A percentile compares a stretch with the other conserved stretches of the same genome.
phyloP scores from a whole-genome alignment of 805 yeast species.

The Metschnikowia lunata region DNA sequence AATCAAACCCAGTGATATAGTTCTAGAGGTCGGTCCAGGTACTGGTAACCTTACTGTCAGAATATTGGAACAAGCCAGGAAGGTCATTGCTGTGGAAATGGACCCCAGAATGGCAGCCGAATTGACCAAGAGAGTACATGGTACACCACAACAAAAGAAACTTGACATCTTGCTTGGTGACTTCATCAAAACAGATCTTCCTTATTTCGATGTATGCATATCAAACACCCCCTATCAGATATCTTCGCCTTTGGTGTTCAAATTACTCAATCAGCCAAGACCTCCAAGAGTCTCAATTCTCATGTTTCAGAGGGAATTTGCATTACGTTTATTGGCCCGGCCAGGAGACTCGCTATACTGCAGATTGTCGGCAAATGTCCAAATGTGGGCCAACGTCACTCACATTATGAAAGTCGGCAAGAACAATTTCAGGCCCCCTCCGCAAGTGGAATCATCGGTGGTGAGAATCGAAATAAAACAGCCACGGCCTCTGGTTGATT shows the following conservation, averaged over 20 bases:
- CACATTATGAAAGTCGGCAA: slow-evolving; percentile 98
- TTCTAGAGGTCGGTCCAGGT: slow-evolving; percentile 98
- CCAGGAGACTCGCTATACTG: slow-evolving; percentile 96
- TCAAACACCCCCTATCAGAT: slow-evolving; percentile 98
- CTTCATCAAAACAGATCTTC: slow-evolving; percentile 91
- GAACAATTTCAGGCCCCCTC: slow-evolving; percentile 96
- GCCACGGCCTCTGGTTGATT: slow-evolving; percentile 93
- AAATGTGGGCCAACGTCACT: slow-evolving; percentile 99
- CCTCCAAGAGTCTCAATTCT: slow-evolving; percentile 94
- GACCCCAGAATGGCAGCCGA: slow-evolving; percentile 99
- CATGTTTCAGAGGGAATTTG: slow-evolving; percentile 98
- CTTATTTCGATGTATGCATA: slow-evolving; percentile 92
- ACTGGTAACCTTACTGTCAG: slow-evolving; percentile 95
- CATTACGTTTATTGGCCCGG: slow-evolving; percentile 84
- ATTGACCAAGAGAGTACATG: slow-evolving; percentile 93
- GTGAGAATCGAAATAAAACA: slow-evolving; percentile 87
- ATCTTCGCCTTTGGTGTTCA: slow-evolving; percentile 93
- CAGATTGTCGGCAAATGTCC: slow-evolving; percentile 92
- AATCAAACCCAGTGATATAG: slow-evolving; percentile 86
- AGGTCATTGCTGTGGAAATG: slow-evolving; percentile 96
- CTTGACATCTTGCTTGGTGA: slow-evolving; percentile 91
- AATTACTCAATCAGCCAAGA: slow-evolving; percentile 79
- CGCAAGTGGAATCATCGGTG: slow-evolving; percentile 95
- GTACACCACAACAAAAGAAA: slow-evolving; percentile 90
- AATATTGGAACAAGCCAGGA: slow-evolving; percentile 85